Evolutionary conservation across 1,284 basidiomycete species (phyloP).

Genomic region (Fistulina hepatica): DNA sequence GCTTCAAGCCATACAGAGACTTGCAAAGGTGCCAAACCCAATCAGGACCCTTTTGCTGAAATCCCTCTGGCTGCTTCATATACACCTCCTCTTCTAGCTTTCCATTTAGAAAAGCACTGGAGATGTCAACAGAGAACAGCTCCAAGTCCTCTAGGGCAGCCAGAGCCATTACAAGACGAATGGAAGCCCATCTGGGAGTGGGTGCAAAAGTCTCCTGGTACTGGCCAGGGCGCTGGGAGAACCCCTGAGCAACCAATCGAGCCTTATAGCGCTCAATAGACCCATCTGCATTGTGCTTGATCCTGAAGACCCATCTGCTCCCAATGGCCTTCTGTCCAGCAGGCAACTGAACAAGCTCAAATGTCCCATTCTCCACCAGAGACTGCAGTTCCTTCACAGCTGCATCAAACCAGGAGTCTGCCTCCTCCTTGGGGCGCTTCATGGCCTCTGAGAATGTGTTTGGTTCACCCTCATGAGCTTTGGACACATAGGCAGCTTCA

Average conservation of each 20-base stretch:
- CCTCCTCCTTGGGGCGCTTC: constrained; percentile 1
- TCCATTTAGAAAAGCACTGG: constrained; percentile 24
- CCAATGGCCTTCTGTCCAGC: constrained; percentile 10
- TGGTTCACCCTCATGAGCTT: constrained; percentile 5
- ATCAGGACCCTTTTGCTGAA: no score
- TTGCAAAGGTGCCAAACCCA: constrained; percentile 16
- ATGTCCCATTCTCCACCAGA: constrained; percentile 7
- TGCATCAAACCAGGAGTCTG: constrained; percentile 10
- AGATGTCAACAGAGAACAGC: constrained; percentile 27
- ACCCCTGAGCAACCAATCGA: constrained; percentile 28
- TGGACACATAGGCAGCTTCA: neutral
- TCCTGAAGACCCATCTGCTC: constrained; percentile 25
- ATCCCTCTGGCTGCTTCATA: constrained; percentile 23
- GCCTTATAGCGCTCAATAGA: constrained; percentile 21
- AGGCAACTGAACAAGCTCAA: constrained; percentile 11
- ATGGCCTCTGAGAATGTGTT: constrained; percentile 9
- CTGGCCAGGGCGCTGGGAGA: constrained; percentile 31
- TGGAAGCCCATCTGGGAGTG: constrained; percentile 21
- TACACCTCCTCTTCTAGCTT: constrained; percentile 23
- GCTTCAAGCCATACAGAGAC: constrained; percentile 24
- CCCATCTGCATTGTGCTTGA: constrained; percentile 28
- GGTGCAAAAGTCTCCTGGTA: constrained; percentile 31
- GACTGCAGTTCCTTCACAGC: constrained; percentile 8
- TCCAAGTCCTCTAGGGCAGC: constrained; percentile 25
- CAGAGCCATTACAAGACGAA: constrained; percentile 26